These are phyloP conservation scores for Fusarium nygamai DNA, from an alignment of 2,329 filamentous ascomycete genomes.

Conservation along the genomic window DNA sequence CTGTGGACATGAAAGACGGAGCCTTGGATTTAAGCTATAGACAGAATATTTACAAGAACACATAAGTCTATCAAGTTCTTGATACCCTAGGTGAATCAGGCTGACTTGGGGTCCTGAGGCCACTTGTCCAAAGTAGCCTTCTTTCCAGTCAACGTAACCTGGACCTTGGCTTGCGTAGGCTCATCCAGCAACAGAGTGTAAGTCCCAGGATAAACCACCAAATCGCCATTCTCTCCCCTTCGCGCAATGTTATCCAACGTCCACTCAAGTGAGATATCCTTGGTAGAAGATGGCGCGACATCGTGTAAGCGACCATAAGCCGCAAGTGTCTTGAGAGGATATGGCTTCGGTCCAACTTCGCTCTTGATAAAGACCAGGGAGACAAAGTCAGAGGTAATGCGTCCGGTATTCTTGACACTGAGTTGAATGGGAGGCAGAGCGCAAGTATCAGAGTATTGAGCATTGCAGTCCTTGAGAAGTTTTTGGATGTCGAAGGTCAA, in stretches of 20 bases:
- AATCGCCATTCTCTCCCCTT: neutral
- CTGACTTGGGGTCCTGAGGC: neutral
- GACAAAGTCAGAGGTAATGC: neutral
- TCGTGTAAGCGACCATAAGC: neutral
- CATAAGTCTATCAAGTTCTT: fast-evolving
- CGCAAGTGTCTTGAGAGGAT: neutral
- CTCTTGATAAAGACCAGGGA: neutral
- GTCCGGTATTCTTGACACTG: neutral
- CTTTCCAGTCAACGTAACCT: neutral
- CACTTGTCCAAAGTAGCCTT: neutral
- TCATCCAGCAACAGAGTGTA: slow-evolving; percentile 6
- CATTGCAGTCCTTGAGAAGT: neutral
- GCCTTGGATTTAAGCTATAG: neutral
- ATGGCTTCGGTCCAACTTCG: neutral
- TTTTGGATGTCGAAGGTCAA: neutral
- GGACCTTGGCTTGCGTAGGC: neutral
- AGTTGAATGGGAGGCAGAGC: neutral
- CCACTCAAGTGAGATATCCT: neutral
- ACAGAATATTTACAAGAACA: neutral
- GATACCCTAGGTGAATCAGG: fast-evolving
- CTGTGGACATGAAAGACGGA: neutral
- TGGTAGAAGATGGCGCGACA: neutral
- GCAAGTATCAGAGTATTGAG: neutral
- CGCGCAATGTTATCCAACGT: slow-evolving; percentile 6
- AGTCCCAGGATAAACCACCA: neutral